Conservation (phyloP, 192 early-diverging fungal species). For the Linnemannia schmuckeri region DNA sequence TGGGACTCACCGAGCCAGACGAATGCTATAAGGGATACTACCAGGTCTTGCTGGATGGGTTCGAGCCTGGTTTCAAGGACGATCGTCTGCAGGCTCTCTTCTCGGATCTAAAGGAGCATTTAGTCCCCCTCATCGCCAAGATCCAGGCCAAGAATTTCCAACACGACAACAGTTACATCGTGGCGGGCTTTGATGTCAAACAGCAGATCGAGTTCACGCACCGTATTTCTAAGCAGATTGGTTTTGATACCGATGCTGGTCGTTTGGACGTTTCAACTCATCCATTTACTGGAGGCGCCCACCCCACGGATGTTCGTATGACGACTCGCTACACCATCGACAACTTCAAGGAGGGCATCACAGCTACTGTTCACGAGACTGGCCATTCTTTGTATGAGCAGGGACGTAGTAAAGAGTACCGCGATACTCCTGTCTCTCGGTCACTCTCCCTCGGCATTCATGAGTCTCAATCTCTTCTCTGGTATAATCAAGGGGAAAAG, state of each 20-base stretch:
- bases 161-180: slow-evolving; percentile 39
- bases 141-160: slow-evolving; percentile 57
- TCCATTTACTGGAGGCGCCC: slow-evolving; percentile 52
- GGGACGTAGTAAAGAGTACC: slow-evolving; percentile 49
- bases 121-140: slow-evolving; percentile 58
- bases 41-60: slow-evolving; percentile 49
- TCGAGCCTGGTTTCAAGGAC: slow-evolving; percentile 57
- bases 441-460: slow-evolving; percentile 55
- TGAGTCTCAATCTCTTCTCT: slow-evolving; percentile 58
- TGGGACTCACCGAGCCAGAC: slow-evolving; percentile 31
- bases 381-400: slow-evolving; percentile 63
- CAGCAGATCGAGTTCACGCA: slow-evolving; percentile 55
- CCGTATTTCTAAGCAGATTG: slow-evolving; percentile 53
- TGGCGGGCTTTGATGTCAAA: slow-evolving; percentile 45
- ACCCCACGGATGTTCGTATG: slow-evolving; percentile 58
- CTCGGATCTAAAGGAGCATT: slow-evolving; percentile 37
- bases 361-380: slow-evolving; percentile 58
- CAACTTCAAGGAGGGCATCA: slow-evolving; percentile 50
- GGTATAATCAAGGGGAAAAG: slow-evolving; percentile 22
- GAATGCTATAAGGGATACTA: slow-evolving; percentile 54
- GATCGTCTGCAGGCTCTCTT: slow-evolving; percentile 49
- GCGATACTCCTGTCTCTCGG: slow-evolving; percentile 30
- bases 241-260: slow-evolving; percentile 56
- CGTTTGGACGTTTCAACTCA: slow-evolving; percentile 58
- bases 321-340: slow-evolving; percentile 57